These are phyloP conservation scores for Fonsecaea pedrosoi DNA, from an alignment of 2,329 filamentous ascomycete genomes.

Conservation along the genomic window DNA sequence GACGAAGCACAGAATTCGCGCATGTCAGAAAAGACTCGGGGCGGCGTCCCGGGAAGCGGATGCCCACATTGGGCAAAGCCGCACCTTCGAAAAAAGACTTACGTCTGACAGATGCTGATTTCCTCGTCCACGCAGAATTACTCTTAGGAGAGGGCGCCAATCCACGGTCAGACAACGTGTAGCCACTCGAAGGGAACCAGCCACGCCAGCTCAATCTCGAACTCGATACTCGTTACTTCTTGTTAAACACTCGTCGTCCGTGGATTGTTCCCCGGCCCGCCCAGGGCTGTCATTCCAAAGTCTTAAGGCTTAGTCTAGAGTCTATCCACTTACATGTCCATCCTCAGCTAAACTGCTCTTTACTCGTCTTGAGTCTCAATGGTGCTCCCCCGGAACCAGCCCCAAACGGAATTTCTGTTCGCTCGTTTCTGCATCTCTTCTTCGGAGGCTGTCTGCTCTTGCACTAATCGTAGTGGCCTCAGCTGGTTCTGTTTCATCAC, in stretches of 20 bases:
- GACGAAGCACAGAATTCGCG: conserved; percentile 7
- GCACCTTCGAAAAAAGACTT: background rate
- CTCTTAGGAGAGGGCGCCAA: background rate
- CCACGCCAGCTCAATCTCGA: background rate
- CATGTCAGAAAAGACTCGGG: background rate
- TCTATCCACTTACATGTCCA: background rate
- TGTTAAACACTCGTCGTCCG: background rate
- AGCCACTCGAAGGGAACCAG: too few species aligned
- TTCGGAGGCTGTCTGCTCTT: conserved; percentile 67
- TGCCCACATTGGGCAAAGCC: background rate
- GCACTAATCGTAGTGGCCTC: conserved; percentile 82
- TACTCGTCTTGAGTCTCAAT: conserved; percentile 33
- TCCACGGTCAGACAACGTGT: too few species aligned
- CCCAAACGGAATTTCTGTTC: conserved; percentile 56
- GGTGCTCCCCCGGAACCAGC: conserved; percentile 47
- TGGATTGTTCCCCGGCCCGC: background rate
- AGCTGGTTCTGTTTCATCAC: conserved; percentile 73
- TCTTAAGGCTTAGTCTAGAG: background rate
- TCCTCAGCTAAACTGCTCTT: background rate
- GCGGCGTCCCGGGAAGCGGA: background rate
- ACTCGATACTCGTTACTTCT: background rate
- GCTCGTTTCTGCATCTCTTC: conserved; percentile 54
- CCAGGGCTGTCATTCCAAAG: background rate
- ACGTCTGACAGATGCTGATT: background rate
- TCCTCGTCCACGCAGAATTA: background rate